These are phyloP conservation scores for Microcos paniculata DNA, from an alignment of 345 rosid genomes.

Conservation along the genomic window DNA sequence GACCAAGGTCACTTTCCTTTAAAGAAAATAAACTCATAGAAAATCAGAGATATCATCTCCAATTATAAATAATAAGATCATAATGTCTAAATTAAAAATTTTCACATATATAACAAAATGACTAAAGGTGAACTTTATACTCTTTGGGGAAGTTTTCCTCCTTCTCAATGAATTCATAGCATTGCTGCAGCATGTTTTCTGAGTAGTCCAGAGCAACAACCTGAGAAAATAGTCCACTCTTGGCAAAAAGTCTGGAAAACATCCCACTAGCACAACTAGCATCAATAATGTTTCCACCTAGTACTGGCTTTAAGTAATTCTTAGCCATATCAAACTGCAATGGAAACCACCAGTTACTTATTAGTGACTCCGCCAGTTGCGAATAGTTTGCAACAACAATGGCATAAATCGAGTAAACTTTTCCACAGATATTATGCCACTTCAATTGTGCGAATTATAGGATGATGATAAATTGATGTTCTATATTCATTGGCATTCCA, in stretches of 20 bases:
- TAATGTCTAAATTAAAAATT: background rate
- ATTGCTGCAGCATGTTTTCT: slow-evolving; percentile 81
- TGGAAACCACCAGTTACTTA: slow-evolving; percentile 13
- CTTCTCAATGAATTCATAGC: slow-evolving; percentile 59
- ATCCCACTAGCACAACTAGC: slow-evolving; percentile 94
- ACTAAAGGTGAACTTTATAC: slow-evolving; percentile 33
- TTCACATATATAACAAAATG: background rate
- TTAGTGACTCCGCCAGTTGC: slow-evolving; percentile 11
- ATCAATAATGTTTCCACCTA: slow-evolving; percentile 82
- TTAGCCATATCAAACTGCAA: slow-evolving; percentile 77
- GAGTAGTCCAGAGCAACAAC: slow-evolving; percentile 87
- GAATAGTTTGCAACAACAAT: slow-evolving; percentile 4
- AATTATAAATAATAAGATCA: background rate
- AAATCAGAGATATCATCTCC: background rate
- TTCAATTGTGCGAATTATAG: background rate
- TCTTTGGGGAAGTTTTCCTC: slow-evolving; percentile 71
- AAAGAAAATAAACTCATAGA: background rate
- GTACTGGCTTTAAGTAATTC: slow-evolving; percentile 64
- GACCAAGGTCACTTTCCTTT: slow-evolving; percentile 69
- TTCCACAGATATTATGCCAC: background rate
- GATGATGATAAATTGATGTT: background rate
- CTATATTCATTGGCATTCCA: background rate
- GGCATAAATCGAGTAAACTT: background rate
- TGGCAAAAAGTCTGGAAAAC: slow-evolving; percentile 75
- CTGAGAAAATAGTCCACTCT: slow-evolving; percentile 64